These are phyloP conservation scores for Solanum hybrid DNA, from an alignment of 305 asterid genomes.

Conservation along the genomic window DNA sequence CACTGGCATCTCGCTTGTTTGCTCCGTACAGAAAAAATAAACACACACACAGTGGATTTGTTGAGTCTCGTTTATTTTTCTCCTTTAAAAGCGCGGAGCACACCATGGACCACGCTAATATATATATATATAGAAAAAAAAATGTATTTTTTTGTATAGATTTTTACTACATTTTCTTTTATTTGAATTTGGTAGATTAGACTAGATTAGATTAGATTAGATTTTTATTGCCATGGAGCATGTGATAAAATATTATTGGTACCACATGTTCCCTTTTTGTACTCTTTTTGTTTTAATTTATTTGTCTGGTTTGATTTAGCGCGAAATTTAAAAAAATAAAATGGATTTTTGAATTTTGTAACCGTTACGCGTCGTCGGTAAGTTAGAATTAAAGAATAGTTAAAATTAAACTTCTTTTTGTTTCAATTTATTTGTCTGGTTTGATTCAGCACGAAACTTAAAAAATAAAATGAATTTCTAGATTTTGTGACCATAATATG, in stretches of 20 bases:
- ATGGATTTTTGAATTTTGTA: background rate
- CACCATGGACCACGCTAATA: background rate
- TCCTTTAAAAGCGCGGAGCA: background rate
- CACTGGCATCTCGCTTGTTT: background rate
- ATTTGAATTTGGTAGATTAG: background rate
- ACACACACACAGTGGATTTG: background rate
- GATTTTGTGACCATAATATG: background rate
- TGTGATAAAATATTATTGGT: background rate
- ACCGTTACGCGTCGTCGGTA: background rate
- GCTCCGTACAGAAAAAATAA: background rate
- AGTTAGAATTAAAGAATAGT: too few relatives aligned
- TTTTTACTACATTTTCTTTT: background rate
- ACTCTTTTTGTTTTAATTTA: background rate
- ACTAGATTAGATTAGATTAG: background rate
- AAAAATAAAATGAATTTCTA: too few relatives aligned
- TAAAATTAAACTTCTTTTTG: too few relatives aligned
- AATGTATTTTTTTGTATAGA: background rate
- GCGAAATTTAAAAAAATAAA: background rate
- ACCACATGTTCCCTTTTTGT: background rate
- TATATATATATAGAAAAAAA: background rate
- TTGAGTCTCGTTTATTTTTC: background rate
- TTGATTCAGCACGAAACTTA: background rate
- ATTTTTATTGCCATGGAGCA: constrained; percentile 1
- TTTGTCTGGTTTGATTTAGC: background rate
- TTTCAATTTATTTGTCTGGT: too few relatives aligned